phyloP scores from a whole-genome alignment of 768 basidiomycete genomes.

The Collybiopsis confluens region DNA sequence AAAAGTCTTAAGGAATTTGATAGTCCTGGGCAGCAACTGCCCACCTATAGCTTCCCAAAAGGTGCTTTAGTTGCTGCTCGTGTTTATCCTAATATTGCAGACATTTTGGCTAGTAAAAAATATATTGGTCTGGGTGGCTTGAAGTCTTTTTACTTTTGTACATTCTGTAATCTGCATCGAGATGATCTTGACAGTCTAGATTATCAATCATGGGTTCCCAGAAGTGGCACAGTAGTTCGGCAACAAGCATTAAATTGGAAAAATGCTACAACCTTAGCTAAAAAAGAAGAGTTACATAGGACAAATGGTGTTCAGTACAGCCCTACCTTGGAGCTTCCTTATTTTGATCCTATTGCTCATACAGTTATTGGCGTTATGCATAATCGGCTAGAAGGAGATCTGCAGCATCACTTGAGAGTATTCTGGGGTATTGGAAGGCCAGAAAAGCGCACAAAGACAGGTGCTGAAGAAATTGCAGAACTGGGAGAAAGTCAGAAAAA shows the following conservation, averaged over 20 bases:
- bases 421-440: conserved; percentile 19
- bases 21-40: conserved; percentile 8
- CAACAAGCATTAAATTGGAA: conserved; percentile 15
- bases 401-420: conserved; percentile 19
- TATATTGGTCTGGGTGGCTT: conserved; percentile 17
- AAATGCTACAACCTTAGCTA: conserved; percentile 12
- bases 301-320: conserved; percentile 25
- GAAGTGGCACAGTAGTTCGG: conserved; percentile 14
- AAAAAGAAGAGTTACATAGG: conserved; percentile 4
- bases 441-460: conserved; percentile 6
- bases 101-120: conserved; percentile 19
- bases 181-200: conserved; percentile 17
- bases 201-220: conserved; percentile 11
- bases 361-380: conserved; percentile 26
- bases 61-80: conserved; percentile 14
- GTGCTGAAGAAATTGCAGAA: conserved; percentile 5
- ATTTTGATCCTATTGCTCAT: conserved; percentile 26
- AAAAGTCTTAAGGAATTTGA: conserved; percentile 10
- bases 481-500: not conserved
- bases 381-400: conserved; percentile 22
- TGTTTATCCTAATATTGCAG: conserved; percentile 20
- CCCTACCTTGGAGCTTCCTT: conserved; percentile 20
- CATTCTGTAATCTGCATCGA: conserved; percentile 16
- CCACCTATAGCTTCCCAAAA: conserved; percentile 11
- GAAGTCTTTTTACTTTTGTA: conserved; percentile 16